These are phyloP conservation scores for Lipomyces chichibuensis DNA, from an alignment of 805 yeast species.

Conservation along the genomic window DNA sequence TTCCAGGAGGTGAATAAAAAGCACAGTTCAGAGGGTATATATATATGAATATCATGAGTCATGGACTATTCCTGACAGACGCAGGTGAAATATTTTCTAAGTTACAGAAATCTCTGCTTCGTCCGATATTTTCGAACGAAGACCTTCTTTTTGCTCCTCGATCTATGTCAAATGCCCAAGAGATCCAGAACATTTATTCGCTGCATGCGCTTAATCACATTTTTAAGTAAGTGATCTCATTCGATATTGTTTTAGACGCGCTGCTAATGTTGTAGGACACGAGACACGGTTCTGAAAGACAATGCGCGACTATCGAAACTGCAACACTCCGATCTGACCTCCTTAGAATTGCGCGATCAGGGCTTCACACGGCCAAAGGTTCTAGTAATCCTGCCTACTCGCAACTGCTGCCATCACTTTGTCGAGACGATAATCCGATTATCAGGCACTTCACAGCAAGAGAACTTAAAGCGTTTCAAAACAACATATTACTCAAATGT, in stretches of 20 bases:
- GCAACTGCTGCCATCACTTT: slow-evolving; percentile 73
- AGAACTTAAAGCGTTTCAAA: slow-evolving; percentile 74
- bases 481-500: slow-evolving; percentile 65
- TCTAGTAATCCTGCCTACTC: slow-evolving; percentile 78
- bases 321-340: slow-evolving; percentile 38
- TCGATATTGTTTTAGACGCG: background rate
- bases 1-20: slow-evolving; percentile 36
- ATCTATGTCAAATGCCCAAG: slow-evolving; percentile 52
- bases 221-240: slow-evolving; percentile 21
- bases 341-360: slow-evolving; percentile 77
- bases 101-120: slow-evolving; percentile 58
- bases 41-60: slow-evolving; percentile 38
- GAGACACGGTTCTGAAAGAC: slow-evolving; percentile 82
- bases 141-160: slow-evolving; percentile 68
- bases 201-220: slow-evolving; percentile 82
- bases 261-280: slow-evolving; percentile 59
- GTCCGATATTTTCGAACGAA: slow-evolving; percentile 70
- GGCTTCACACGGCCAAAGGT: slow-evolving; percentile 95
- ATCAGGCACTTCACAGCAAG: slow-evolving; percentile 74
- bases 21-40: slow-evolving; percentile 37
- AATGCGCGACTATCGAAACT: slow-evolving; percentile 57
- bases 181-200: slow-evolving; percentile 64
- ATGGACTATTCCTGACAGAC: slow-evolving; percentile 42
- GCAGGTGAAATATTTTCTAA: slow-evolving; percentile 45
- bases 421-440: slow-evolving; percentile 63